Conservation (phyloP, 495 filamentous ascomycete species). For the Podospora didyma region DNA sequence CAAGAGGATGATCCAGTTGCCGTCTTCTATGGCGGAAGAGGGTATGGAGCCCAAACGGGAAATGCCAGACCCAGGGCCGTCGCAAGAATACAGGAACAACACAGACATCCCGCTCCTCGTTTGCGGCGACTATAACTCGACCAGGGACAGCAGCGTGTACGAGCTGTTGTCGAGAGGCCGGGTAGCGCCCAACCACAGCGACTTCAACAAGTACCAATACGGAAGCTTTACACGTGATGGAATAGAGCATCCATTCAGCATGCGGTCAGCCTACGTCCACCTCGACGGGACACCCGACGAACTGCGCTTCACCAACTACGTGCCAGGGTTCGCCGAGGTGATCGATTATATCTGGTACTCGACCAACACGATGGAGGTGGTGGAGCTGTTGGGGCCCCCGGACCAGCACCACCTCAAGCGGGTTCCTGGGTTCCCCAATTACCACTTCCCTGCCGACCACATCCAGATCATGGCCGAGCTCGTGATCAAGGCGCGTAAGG, state of each 20-base stretch:
- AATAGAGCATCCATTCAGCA: constrained; percentile 88
- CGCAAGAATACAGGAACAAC: constrained; percentile 72
- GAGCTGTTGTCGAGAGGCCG: constrained; percentile 76
- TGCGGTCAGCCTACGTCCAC: constrained; percentile 80
- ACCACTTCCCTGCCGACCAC: constrained; percentile 96
- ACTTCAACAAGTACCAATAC: constrained; percentile 68
- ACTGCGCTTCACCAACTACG: constrained; percentile 92
- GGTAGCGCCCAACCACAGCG: constrained; percentile 67
- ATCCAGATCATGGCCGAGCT: constrained; percentile 91
- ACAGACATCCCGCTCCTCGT: constrained; percentile 86
- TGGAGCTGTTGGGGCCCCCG: constrained; percentile 82
- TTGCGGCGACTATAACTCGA: constrained; percentile 95
- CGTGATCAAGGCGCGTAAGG: constrained; percentile 79
- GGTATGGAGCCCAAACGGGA: constrained; percentile 24
- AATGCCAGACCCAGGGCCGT: constrained; percentile 46
- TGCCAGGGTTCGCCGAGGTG: constrained; percentile 80
- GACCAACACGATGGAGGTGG: constrained; percentile 83
- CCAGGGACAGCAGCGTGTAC: constrained; percentile 77
- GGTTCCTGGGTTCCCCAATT: constrained; percentile 94
- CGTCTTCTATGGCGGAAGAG: constrained; percentile 49
- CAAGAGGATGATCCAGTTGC: constrained; percentile 68
- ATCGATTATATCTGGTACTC: constrained; percentile 98
- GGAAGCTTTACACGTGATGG: constrained; percentile 89
- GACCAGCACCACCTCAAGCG: constrained; percentile 85
- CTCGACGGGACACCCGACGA: constrained; percentile 65